Conservation (phyloP, 202 grass and related monocot genomes). For the Panicum virgatum region DNA sequence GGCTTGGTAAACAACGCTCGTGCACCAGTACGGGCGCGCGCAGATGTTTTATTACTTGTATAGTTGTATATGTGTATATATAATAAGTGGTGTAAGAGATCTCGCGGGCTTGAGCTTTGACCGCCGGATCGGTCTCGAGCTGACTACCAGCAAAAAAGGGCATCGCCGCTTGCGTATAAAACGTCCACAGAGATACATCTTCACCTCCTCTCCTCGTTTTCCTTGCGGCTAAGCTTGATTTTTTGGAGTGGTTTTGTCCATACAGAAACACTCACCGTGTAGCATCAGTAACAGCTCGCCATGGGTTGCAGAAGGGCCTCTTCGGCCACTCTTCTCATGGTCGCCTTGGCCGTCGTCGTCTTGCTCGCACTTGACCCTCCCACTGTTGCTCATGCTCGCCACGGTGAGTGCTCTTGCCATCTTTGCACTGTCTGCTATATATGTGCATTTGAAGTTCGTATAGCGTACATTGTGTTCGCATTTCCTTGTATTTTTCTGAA, state of each 20-base stretch:
- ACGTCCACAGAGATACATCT: not conserved
- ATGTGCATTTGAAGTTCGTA: not conserved
- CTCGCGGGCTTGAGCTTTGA: slow-evolving; percentile 44
- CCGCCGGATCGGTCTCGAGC: slow-evolving; percentile 12
- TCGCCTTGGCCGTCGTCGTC: slow-evolving; percentile 33
- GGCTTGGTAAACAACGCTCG: slow-evolving; percentile 37
- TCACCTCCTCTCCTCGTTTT: not conserved
- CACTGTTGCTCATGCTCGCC: slow-evolving; percentile 38
- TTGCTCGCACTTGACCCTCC: slow-evolving; percentile 27
- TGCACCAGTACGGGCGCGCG: slow-evolving; percentile 10
- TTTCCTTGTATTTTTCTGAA: not conserved
- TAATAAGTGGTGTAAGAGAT: slow-evolving; percentile 29
- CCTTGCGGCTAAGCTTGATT: not conserved
- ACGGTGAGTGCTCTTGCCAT: not conserved
- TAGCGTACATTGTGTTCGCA: too few relatives aligned
- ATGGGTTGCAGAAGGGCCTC: slow-evolving; percentile 34
- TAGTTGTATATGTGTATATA: not conserved
- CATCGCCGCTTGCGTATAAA: slow-evolving; percentile 18
- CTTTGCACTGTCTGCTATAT: not conserved
- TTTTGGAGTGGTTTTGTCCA: not conserved
- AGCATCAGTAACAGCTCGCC: not conserved
- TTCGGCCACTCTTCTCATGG: not conserved
- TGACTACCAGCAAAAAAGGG: not conserved
- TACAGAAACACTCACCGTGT: not conserved
- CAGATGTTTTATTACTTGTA: slow-evolving; percentile 45